Percentiles rank a stretch among this genome's conserved stretches.
Conservation (phyloP, 306 rosid genomes). For the Vigna hirtella region DNA sequence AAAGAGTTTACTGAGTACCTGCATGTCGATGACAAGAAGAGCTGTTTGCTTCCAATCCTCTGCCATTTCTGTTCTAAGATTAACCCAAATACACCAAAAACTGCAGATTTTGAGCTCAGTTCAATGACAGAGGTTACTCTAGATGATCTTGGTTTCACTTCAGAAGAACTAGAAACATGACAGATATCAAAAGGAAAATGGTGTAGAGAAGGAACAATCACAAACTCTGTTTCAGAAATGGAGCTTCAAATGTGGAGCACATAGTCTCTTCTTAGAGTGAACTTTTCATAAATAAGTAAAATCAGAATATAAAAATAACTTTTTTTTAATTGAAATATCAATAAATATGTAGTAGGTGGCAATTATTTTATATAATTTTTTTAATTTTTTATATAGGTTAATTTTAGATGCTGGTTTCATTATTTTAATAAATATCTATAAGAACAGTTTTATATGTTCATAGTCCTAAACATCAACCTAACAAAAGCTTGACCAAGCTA, state of each 20-base stretch:
- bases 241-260: not conserved
- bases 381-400: too few relatives aligned
- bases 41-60: slow-evolving; percentile 59
- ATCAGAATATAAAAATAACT: too few relatives aligned
- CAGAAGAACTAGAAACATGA: not conserved
- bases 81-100: not conserved
- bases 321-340: too few relatives aligned
- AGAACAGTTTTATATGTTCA: too few relatives aligned
- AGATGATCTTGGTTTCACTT: not conserved
- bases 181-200: not conserved
- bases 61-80: slow-evolving; percentile 48
- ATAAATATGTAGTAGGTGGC: too few relatives aligned
- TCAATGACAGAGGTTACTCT: not conserved
- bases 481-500: too few relatives aligned
- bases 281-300: too few relatives aligned
- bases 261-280: too few relatives aligned
- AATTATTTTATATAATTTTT: too few relatives aligned
- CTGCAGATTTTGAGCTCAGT: not conserved
- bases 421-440: too few relatives aligned
- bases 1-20: slow-evolving; percentile 50
- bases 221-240: not conserved
- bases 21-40: slow-evolving; percentile 88
- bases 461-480: too few relatives aligned
- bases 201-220: not conserved
- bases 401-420: too few relatives aligned